Evolutionary conservation across 148 eudicot species (phyloP), one percentile per base, ranked within the genome.

Genomic region (Mesembryanthemum crystallinum): DNA sequence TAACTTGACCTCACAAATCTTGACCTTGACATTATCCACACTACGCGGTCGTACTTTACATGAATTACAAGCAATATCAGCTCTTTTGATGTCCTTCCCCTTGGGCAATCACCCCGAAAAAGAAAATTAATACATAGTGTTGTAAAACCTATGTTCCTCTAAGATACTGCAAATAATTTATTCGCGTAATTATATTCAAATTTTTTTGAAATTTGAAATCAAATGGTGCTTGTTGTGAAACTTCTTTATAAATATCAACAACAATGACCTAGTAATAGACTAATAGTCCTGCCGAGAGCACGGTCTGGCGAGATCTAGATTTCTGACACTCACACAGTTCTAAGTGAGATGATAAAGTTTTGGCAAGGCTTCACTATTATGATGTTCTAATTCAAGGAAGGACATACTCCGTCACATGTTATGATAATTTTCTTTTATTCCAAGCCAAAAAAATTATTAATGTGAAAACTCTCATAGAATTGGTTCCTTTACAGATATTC

Each of bases 321-420:
- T 17, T 54, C 20, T 0, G 24, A 54, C 24, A 20, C 59, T 54
- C 5, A 0, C 24, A 54, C 2, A 1, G n/a, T 54, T 23, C 24
- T 18, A 20, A 54, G 2, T 2, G 59, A 4, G 5, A 12, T 54
- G 59, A 54, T 0, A 8, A 18, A 4, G 20, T 54, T 18, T 54
- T 54, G 59, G 59, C 18, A n/a, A 54, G 59, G 59, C 59, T 54
- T 54, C 59, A 54, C 20, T n/a, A n/a, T n/a, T n/a, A n/a, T n/a
- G n/a, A n/a, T n/a, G n/a, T n/a, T n/a, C n/a, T n/a, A n/a, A n/a
- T 54, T 17, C 18, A 4, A 18, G n/a, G 6, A 20, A 54, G 59
- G 59, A 54, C 24, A 20, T 17, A 23, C 24, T 54, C 20, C 0
- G 59, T 54, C 55, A 54, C 18, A 54, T 49, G 55, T 49, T 3